These are phyloP conservation scores for Lactifluus pinguis DNA, from an alignment of 768 basidiomycete species.

Conservation along the genomic window DNA sequence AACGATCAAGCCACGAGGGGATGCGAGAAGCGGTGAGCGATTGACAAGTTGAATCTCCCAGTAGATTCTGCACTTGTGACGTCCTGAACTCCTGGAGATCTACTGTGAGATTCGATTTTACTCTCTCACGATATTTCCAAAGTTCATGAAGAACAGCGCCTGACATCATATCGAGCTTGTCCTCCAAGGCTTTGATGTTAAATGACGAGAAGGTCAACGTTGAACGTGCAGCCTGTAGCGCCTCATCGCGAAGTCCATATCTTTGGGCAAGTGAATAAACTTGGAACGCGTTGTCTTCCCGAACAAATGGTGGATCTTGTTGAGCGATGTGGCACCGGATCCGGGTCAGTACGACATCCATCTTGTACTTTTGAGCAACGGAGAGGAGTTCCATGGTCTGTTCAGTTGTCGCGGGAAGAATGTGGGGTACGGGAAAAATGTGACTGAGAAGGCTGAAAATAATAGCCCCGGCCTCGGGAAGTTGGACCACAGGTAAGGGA, in stretches of 20 bases:
- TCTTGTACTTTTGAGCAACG: not conserved
- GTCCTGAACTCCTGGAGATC: not conserved
- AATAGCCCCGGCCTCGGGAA: not conserved
- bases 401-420: not conserved
- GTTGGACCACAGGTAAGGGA: not conserved
- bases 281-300: not conserved
- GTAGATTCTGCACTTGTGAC: not conserved
- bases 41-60: not conserved
- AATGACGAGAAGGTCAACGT: not conserved
- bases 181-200: not conserved
- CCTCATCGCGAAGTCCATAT: not conserved
- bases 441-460: slow-evolving; percentile 1
- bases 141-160: not conserved
- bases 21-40: not conserved
- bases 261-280: not conserved
- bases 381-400: slow-evolving; percentile 6
- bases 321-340: not conserved
- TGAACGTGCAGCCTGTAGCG: not conserved
- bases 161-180: not conserved
- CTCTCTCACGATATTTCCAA: slow-evolving; percentile 1
- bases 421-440: not conserved
- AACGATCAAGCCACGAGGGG: not conserved
- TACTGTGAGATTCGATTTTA: not conserved
- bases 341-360: not conserved
- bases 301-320: not conserved